Percentiles rank a stretch among this genome's conserved stretches.
These are phyloP conservation scores for Aspergillus nidulans DNA, from an alignment of 495 filamentous ascomycete genomes.

Conservation along the genomic window DNA sequence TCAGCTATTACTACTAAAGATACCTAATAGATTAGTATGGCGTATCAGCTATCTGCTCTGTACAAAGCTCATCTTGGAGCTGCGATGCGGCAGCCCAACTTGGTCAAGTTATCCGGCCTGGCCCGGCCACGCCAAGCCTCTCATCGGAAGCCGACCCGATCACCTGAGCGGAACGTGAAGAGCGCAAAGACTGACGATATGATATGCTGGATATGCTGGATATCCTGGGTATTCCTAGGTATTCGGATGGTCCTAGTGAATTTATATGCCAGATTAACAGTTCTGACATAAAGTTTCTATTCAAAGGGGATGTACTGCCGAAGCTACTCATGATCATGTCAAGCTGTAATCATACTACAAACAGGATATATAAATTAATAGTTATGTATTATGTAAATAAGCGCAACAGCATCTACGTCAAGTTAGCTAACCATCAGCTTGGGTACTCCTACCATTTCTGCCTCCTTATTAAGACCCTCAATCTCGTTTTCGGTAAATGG, in stretches of 20 bases:
- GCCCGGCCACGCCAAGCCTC: background rate
- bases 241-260: no score
- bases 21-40: background rate
- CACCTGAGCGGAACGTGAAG: background rate
- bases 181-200: background rate
- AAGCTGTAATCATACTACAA: no score
- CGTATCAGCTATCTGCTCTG: background rate
- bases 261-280: no score
- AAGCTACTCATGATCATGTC: no score
- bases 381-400: no score
- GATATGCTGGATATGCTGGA: background rate
- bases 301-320: no score
- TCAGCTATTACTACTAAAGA: background rate
- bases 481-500: constrained; percentile 64
- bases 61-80: background rate
- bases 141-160: background rate
- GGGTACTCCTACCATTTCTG: constrained; percentile 47
- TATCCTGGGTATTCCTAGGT: background rate
- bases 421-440: constrained; percentile 18
- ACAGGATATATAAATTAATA: no score
- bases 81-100: background rate
- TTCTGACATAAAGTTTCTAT: no score
- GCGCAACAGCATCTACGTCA: no score
- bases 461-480: constrained; percentile 62
- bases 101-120: background rate